phyloP scores from a whole-genome alignment of 257 asterid genomes.

The Solanum chmielewskii region DNA sequence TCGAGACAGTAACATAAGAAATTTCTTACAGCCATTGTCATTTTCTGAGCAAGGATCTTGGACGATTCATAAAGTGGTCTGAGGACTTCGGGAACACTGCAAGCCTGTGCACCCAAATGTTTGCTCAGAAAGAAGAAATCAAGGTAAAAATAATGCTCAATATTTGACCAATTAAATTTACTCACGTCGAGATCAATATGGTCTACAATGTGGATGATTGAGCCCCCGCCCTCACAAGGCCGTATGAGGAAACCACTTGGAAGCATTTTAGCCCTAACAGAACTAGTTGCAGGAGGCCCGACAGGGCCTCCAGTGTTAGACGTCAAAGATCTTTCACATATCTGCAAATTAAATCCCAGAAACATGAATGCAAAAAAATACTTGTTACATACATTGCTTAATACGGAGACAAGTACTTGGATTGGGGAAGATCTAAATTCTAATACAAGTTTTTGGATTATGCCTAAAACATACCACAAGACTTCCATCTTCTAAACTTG shows the following conservation, averaged over 20 bases:
- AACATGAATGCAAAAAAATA: not conserved
- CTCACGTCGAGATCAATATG: slow-evolving; percentile 81
- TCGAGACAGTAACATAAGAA: not conserved
- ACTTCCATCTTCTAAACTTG: slow-evolving; percentile 85
- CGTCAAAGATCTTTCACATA: slow-evolving; percentile 88
- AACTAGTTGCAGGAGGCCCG: slow-evolving; percentile 67
- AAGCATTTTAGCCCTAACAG: slow-evolving; percentile 80
- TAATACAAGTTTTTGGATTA: not conserved
- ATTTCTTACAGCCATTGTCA: slow-evolving; percentile 81
- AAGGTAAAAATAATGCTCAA: not conserved
- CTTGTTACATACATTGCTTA: not conserved
- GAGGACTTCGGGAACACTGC: slow-evolving; percentile 86
- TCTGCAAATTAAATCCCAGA: slow-evolving; percentile 21
- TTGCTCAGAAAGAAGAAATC: not conserved
- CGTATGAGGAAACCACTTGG: slow-evolving; percentile 88
- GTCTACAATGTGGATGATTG: slow-evolving; percentile 83
- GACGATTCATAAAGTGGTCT: slow-evolving; percentile 97
- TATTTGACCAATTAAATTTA: not conserved
- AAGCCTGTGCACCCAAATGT: slow-evolving; percentile 28
- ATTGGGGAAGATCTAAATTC: not conserved
- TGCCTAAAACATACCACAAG: slow-evolving; percentile 53
- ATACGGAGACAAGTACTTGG: not conserved
- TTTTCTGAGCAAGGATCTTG: slow-evolving; percentile 85
- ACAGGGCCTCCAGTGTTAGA: slow-evolving; percentile 74
- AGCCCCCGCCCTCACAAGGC: slow-evolving; percentile 98